Percentiles rank a stretch among this genome's conserved stretches.
phyloP scores from a whole-genome alignment of 352 stramenopile species.

The Phytophthora tentaculata region DNA sequence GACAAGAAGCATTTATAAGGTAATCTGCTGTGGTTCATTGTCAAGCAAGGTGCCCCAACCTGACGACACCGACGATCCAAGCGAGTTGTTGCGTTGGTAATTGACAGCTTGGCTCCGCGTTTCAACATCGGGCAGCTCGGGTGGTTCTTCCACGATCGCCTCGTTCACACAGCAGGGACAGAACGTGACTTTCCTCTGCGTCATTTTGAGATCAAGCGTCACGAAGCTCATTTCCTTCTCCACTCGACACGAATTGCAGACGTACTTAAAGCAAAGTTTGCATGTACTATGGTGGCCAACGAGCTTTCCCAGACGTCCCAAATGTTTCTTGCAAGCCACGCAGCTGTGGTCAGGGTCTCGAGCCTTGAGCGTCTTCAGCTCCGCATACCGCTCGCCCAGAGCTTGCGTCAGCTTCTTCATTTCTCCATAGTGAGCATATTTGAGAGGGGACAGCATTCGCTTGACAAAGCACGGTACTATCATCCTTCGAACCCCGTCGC shows the following conservation, averaged over 20 bases:
- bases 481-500: conserved; percentile 17
- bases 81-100: conserved; percentile 22
- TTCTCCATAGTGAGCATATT: conserved; percentile 12
- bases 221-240: conserved; percentile 40
- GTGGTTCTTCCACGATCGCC: conserved; percentile 10
- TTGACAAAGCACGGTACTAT: conserved; percentile 33
- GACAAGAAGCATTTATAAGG: conserved; percentile 31
- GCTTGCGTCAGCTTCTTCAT: conserved; percentile 27
- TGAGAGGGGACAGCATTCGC: conserved; percentile 28
- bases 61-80: conserved; percentile 29
- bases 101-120: conserved; percentile 4
- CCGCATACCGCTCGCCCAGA: conserved; percentile 19
- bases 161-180: conserved; percentile 28
- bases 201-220: conserved; percentile 35
- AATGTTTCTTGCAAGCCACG: conserved; percentile 26
- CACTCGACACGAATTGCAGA: conserved; percentile 33
- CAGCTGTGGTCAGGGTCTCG: conserved; percentile 17
- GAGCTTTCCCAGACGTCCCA: conserved; percentile 20
- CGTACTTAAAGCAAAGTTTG: conserved; percentile 35
- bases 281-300: conserved; percentile 24
- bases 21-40: conserved; percentile 13
- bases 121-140: conserved; percentile 23
- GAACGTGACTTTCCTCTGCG: conserved; percentile 52
- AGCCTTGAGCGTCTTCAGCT: conserved; percentile 7
- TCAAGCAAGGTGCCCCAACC: conserved; percentile 20